Conservation (phyloP, 2,329 filamentous ascomycete species). For the Colletotrichum phormii region DNA sequence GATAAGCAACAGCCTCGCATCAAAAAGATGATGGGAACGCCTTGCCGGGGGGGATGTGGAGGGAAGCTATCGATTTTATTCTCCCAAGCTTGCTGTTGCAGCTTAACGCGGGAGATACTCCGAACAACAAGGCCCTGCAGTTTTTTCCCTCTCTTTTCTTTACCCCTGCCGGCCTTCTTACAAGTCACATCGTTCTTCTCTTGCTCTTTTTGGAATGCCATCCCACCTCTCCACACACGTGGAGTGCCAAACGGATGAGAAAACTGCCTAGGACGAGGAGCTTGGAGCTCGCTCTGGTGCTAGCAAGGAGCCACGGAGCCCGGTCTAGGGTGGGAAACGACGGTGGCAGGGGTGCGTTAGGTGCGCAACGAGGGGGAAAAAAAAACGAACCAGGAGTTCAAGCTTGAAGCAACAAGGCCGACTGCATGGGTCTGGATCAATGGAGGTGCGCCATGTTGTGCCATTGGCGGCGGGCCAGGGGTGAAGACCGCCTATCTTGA, state of each 20-base stretch:
- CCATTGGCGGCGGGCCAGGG: constrained; percentile 35
- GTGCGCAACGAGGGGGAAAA: constrained; percentile 22
- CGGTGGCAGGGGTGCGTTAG: constrained; percentile 25
- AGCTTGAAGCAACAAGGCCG: constrained; percentile 34
- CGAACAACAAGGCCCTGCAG: constrained; percentile 19
- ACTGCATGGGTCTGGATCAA: constrained; percentile 32
- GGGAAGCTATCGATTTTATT: constrained; percentile 29
- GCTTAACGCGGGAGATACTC: constrained; percentile 25
- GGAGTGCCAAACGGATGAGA: constrained; percentile 30
- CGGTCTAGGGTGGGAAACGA: constrained; percentile 31
- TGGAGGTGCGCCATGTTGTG: constrained; percentile 37
- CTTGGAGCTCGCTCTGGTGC: constrained; percentile 32
- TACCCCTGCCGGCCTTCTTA: constrained; percentile 16
- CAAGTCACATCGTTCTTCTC: constrained; percentile 11
- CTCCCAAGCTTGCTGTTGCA: constrained; percentile 7
- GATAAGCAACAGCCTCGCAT: constrained; percentile 28
- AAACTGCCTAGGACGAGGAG: constrained; percentile 22
- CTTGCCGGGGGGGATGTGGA: background rate
- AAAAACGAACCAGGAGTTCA: constrained; percentile 19
- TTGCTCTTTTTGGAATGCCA: constrained; percentile 33
- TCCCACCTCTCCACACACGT: constrained; percentile 35
- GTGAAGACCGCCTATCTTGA: constrained; percentile 25
- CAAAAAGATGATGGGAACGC: constrained; percentile 11
- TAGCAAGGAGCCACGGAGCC: constrained; percentile 13
- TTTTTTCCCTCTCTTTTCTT: constrained; percentile 10